A percentile compares a stretch with the other conserved stretches of the same genome.
Conservation (phyloP, 805 yeast species). For the Hagleromyces aurorensis region DNA sequence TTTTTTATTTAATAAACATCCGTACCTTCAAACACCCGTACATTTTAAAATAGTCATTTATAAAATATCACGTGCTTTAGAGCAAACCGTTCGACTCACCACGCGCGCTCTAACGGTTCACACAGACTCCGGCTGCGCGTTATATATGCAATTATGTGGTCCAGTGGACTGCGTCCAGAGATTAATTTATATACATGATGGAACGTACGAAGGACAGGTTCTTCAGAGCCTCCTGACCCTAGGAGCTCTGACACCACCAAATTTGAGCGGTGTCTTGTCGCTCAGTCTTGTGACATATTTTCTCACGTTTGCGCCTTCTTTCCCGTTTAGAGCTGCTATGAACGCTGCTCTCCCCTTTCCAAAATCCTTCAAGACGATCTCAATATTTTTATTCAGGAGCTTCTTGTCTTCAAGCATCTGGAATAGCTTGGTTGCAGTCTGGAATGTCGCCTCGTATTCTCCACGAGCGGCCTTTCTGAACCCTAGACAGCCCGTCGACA, state of each 20-base stretch:
- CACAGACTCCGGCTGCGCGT: too few relatives aligned
- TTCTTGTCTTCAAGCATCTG: slow-evolving; percentile 58
- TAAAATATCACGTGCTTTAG: too few relatives aligned
- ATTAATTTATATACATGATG: too few relatives aligned
- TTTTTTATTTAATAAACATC: too few relatives aligned
- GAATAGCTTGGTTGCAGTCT: slow-evolving; percentile 68
- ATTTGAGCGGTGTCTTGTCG: slow-evolving; percentile 75
- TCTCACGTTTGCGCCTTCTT: slow-evolving; percentile 71
- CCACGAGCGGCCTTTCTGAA: slow-evolving; percentile 85
- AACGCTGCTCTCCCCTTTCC: slow-evolving; percentile 91
- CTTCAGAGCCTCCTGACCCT: slow-evolving; percentile 61
- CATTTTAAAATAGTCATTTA: too few relatives aligned
- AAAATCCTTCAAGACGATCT: slow-evolving; percentile 69
- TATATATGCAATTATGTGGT: too few relatives aligned
- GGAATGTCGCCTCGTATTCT: slow-evolving; percentile 89
- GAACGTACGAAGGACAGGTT: too few relatives aligned
- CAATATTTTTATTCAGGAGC: slow-evolving; percentile 53
- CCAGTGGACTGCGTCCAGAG: too few relatives aligned
- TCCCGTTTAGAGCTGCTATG: slow-evolving; percentile 73
- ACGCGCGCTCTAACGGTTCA: too few relatives aligned
- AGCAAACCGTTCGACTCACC: too few relatives aligned
- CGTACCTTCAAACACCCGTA: too few relatives aligned
- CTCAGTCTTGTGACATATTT: slow-evolving; percentile 60
- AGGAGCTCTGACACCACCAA: slow-evolving; percentile 90
- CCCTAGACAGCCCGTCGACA: slow-evolving; percentile 81